Percentiles rank a stretch among this genome's conserved stretches.
These are phyloP conservation scores for Coemansia sp. DNA, from an alignment of 192 early-diverging fungal genomes.

Conservation along the genomic window DNA sequence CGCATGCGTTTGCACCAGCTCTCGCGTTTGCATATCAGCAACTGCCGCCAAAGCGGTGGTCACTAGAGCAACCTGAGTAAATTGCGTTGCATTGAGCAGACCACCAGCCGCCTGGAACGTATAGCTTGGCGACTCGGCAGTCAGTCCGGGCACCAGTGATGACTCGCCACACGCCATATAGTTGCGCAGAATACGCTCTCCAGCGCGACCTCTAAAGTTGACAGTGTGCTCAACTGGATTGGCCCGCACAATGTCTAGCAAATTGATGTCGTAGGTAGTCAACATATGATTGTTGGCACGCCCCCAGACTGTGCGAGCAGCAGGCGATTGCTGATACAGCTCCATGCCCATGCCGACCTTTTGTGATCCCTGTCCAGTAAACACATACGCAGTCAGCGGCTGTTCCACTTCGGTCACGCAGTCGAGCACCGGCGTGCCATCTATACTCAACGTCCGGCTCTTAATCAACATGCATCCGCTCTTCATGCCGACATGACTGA, in stretches of 20 bases:
- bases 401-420: conserved; percentile 89
- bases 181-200: conserved; percentile 74
- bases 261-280: conserved; percentile 78
- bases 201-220: conserved; percentile 50
- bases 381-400: conserved; percentile 84
- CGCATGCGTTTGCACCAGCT: conserved; percentile 72
- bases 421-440: conserved; percentile 59
- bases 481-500: conserved; percentile 89
- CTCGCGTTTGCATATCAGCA: conserved; percentile 82
- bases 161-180: conserved; percentile 70
- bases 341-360: conserved; percentile 96
- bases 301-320: conserved; percentile 89
- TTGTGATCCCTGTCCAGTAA: conserved; percentile 96
- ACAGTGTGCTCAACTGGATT: conserved; percentile 60
- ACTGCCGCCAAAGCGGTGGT: conserved; percentile 88
- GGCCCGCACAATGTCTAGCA: conserved; percentile 83
- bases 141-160: conserved; percentile 13
- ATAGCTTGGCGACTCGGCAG: not conserved
- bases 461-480: conserved; percentile 91
- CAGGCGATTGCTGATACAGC: conserved; percentile 75
- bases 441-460: conserved; percentile 75
- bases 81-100: conserved; percentile 89
- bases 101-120: conserved; percentile 65
- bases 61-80: conserved; percentile 87
- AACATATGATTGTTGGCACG: conserved; percentile 83